These are phyloP conservation scores for Entomortierella beljakovae DNA, from an alignment of 192 early-diverging fungal genomes.

Conservation along the genomic window DNA sequence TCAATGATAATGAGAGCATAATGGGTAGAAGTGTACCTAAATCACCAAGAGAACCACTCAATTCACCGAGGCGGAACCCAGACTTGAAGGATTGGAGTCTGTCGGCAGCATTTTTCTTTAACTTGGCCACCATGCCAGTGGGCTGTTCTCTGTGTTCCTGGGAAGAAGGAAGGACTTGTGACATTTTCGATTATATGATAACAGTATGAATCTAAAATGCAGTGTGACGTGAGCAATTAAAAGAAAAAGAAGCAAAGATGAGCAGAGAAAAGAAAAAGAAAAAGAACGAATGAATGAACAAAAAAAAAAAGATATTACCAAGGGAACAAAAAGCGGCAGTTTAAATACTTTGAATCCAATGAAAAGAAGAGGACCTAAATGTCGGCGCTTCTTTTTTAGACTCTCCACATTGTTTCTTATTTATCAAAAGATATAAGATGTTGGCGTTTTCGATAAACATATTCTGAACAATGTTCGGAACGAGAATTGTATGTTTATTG, in stretches of 20 bases:
- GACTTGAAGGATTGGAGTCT: conserved; percentile 7
- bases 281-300: not conserved
- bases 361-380: too few species aligned
- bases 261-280: not conserved
- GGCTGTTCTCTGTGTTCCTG: not conserved
- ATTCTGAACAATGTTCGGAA: too few species aligned
- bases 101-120: not conserved
- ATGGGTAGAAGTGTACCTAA: conserved; percentile 90
- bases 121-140: not conserved
- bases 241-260: not conserved
- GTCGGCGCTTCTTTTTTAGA: too few species aligned
- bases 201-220: not conserved
- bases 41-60: conserved; percentile 79
- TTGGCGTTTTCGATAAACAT: too few species aligned
- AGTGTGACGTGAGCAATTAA: not conserved
- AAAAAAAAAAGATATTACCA: not conserved
- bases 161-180: conserved; percentile 2
- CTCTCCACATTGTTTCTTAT: too few species aligned
- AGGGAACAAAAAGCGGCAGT: too few species aligned
- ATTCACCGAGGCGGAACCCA: conserved; percentile 54
- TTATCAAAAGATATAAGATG: too few species aligned
- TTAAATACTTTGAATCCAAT: too few species aligned
- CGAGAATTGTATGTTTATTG: too few species aligned
- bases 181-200: too few species aligned
- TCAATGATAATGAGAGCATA: conserved; percentile 80